Base-by-base conservation (phyloP, 2,329 filamentous ascomycete genomes). In the Aureobasidium sp. region DNA sequence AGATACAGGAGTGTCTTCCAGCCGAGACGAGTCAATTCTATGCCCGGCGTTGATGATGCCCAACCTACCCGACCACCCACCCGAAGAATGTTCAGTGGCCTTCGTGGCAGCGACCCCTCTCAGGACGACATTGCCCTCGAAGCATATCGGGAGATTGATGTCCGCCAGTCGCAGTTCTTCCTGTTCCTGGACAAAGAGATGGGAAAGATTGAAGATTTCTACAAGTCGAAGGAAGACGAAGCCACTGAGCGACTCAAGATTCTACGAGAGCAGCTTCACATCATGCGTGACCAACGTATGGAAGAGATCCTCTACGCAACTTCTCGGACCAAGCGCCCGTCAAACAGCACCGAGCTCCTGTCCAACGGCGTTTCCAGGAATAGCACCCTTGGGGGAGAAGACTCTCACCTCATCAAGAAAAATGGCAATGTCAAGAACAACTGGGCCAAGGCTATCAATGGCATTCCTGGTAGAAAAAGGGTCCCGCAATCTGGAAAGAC, bases 151-250 rank as follows among this genome's bases (percentile, higher is more conserved):
- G 82, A 90, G 41, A 80, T 95, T 3, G 87, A 89, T 48, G 79
- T 86, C 61, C 82, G 85, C 21, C 87, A 96, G 72, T 82, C 82
- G n/a, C 90, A 96, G 13, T 97, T 99, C 71, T 93, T 92, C 72
- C 76, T 79, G 0, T 99, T 94, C 69, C 78, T 99, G 59, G 90
- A 97, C 67, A 78, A 78, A 10, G 89, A 99, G 75, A 79, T 99
- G 14, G 81, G 86, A n/a, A 99, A 97, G 75, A 90, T 99, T 11
- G 92, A 99, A 71, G 76, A 79, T 0, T 99, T 99, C 70, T 97
- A 97, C 77, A 86, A 84, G 67, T 77, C 84, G 66, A 97, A 97
- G 71, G 94, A 99, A 71, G 82, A 89, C 34, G 90, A 97, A 71
- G 90, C 93, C 0, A 88, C 85, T 0, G 78, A 86, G 60, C 84